Conservation (phyloP, 2,329 filamentous ascomycete genomes). For the Amesomyces nigricolor region DNA sequence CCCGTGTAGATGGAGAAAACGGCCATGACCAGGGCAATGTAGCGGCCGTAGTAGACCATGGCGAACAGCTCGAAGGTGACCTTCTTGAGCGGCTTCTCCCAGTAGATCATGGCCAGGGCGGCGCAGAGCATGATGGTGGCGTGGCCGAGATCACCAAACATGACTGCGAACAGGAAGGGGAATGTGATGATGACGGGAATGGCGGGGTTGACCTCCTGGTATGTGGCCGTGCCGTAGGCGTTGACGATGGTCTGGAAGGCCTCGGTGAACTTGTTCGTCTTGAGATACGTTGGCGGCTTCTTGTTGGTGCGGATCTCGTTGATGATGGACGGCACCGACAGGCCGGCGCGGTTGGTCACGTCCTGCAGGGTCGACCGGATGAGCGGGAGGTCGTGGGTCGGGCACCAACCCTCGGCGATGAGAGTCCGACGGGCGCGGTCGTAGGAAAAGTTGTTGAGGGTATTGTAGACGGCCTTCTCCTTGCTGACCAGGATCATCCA, state of each 20-base stretch:
- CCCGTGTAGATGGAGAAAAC: slow-evolving; percentile 96
- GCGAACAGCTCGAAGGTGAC: slow-evolving; percentile 88
- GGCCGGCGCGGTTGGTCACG: slow-evolving; percentile 89
- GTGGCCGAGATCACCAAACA: slow-evolving; percentile 98
- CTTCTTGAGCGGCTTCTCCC: slow-evolving; percentile 89
- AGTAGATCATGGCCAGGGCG: slow-evolving; percentile 90
- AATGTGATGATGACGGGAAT: slow-evolving; percentile 95
- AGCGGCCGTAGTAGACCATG: slow-evolving; percentile 98
- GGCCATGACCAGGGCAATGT: slow-evolving; percentile 98
- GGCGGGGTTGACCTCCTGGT: slow-evolving; percentile 94
- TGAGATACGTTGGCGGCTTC: slow-evolving; percentile 93
- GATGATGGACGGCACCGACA: slow-evolving; percentile 97
- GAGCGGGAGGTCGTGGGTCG: slow-evolving; percentile 79
- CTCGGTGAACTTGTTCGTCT: slow-evolving; percentile 97
- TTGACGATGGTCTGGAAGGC: slow-evolving; percentile 99
- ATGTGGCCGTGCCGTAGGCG: slow-evolving; percentile 95
- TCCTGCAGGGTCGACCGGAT: slow-evolving; percentile 94
- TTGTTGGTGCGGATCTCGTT: slow-evolving; percentile 97
- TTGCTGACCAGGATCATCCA: slow-evolving; percentile 99
- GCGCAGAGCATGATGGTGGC: slow-evolving; percentile 82
- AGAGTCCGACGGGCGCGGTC: slow-evolving; percentile 92
- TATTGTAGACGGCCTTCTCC: slow-evolving; percentile 96
- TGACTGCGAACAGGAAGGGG: slow-evolving; percentile 98
- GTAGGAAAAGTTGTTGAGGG: slow-evolving; percentile 93
- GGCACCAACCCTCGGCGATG: slow-evolving; percentile 96